These are phyloP conservation scores for Aspergillus awamori DNA, from an alignment of 2,329 filamentous ascomycete species.

Conservation along the genomic window DNA sequence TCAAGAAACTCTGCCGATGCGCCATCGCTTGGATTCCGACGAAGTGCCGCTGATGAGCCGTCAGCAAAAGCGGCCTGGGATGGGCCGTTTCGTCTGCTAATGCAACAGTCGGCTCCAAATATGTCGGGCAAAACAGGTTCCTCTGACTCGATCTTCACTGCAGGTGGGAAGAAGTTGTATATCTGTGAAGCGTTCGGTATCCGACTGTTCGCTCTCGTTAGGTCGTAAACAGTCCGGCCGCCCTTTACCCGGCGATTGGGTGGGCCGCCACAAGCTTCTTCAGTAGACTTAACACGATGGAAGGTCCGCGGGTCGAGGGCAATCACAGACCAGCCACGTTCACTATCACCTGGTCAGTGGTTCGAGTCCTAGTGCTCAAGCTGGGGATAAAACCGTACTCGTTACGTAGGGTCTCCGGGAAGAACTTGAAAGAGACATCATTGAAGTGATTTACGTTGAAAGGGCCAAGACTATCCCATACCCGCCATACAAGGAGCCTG, in stretches of 20 bases:
- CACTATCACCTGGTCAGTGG: constrained; percentile 21
- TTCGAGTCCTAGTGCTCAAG: neutral
- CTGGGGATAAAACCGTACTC: constrained; percentile 21
- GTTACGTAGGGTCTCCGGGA: constrained; percentile 29
- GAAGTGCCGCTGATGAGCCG: neutral
- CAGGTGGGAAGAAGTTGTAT: constrained; percentile 32
- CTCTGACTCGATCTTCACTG: constrained; percentile 23
- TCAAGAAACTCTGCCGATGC: neutral
- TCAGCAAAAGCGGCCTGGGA: neutral
- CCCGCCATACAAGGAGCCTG: constrained; percentile 52
- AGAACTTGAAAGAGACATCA: constrained; percentile 30
- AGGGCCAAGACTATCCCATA: constrained; percentile 44
- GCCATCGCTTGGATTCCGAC: neutral
- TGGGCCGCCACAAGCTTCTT: constrained; percentile 46
- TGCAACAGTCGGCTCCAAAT: constrained; percentile 30
- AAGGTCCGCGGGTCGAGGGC: constrained; percentile 50
- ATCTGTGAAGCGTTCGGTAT: constrained; percentile 34
- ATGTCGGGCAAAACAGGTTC: constrained; percentile 32
- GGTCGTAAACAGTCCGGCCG: constrained; percentile 30
- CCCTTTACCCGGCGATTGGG: constrained; percentile 25
- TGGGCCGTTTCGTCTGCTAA: constrained; percentile 12
- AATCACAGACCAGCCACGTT: constrained; percentile 51
- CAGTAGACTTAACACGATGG: constrained; percentile 35
- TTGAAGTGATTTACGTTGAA: constrained; percentile 33
- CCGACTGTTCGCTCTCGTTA: constrained; percentile 31